These are phyloP conservation scores for Hymenoscyphus fructigenus DNA, from an alignment of 2,329 filamentous ascomycete genomes.

Conservation along the genomic window DNA sequence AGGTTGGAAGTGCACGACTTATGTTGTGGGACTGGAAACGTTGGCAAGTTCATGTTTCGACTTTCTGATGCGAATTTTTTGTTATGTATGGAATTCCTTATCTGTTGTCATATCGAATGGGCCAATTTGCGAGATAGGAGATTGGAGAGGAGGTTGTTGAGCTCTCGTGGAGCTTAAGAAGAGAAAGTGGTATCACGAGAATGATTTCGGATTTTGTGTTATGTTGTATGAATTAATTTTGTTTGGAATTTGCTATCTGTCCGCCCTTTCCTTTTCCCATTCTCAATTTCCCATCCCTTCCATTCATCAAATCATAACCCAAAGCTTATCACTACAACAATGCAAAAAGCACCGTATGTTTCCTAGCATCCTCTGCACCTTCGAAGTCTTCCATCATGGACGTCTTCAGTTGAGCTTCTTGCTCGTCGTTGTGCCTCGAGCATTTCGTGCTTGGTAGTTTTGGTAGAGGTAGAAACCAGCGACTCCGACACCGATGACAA, in stretches of 20 bases:
- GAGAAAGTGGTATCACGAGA: neutral
- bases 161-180: no score
- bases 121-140: neutral
- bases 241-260: neutral
- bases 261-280: neutral
- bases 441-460: constrained; percentile 28
- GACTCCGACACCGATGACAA: constrained; percentile 28
- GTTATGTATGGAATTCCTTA: neutral
- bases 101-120: neutral
- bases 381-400: neutral
- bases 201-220: neutral
- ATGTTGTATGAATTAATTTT: neutral
- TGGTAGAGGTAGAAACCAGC: constrained; percentile 28
- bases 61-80: neutral
- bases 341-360: no score
- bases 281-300: neutral
- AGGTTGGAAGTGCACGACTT: neutral
- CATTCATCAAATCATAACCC: neutral
- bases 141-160: neutral
- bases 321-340: neutral
- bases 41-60: neutral
- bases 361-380: no score
- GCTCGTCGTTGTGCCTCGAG: constrained; percentile 10
- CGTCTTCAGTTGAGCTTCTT: neutral
- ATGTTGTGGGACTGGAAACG: neutral